Evolutionary conservation across 1,284 basidiomycete species (phyloP), one percentile per base, ranked within the genome.

Genomic region (Ceratobasidium theobromae): DNA sequence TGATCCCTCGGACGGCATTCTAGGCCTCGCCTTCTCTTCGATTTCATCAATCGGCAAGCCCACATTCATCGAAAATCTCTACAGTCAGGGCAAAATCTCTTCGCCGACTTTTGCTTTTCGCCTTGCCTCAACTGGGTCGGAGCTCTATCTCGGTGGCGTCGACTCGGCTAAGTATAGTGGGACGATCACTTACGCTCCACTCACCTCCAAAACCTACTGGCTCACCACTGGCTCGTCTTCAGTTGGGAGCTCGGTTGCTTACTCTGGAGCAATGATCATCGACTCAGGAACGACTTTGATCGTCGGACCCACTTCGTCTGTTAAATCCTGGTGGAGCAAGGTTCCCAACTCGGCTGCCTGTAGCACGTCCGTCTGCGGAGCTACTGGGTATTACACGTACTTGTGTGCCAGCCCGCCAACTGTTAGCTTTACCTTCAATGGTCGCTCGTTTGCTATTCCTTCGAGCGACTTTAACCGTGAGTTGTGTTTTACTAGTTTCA

Each of bases 381-480:
- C 2, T 3, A 9, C 9, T 25, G 57, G 57, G 23, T 60, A 23
- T 40, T 60, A 60, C n/a, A 60, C 57, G 23, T 60, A 71, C 71
- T 73, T 74, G 0, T 77, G 77, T 71, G 69, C 68, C 53, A 66
- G 72, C 18, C 71, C 70, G 23, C 71, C 75, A 41, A 64, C 69
- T 45, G 70, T 77, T 52, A 62, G 70, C 12, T 66, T 77, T 18
- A 72, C 58, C 1, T 76, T 77, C 55, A 73, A 72, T 25, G 73
- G 74, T 16, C n/a, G 14, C 43, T 53, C 21, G 38, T 70, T 60
- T 41, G 41, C 58, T 2, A 87, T 97, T 72, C 83, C 77, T 71
- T 35, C 83, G 0, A 74, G 74, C 1, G 91, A 94, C 74, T 89
- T 96, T 83, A 95, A 89, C 75, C 76, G 55, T 58, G 18, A 48